Conservation (phyloP, 108 stramenopile species). For the Pseudonitzschia delicatissima region DNA sequence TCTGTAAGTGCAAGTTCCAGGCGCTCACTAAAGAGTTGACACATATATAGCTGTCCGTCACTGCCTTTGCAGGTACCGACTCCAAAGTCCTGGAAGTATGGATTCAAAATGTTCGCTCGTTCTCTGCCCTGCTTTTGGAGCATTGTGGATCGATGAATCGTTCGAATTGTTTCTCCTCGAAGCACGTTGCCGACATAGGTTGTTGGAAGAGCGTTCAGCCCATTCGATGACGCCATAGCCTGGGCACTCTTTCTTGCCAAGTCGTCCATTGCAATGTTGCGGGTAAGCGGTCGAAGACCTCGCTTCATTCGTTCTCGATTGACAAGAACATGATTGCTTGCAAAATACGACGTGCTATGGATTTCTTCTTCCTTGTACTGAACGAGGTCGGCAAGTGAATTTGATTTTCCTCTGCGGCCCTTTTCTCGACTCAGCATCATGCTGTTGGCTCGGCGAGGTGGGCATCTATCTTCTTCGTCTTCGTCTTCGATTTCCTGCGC, state of each 20-base stretch:
- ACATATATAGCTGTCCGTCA: constrained; percentile 39
- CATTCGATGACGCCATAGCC: constrained; percentile 29
- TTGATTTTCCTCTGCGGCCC: constrained; percentile 26
- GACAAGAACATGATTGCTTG: constrained; percentile 42
- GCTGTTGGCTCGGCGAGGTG: constrained; percentile 19
- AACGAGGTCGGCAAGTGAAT: constrained; percentile 24
- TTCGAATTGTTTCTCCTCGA: constrained; percentile 38
- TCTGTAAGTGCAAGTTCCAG: constrained; percentile 28
- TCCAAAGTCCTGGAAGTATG: constrained; percentile 41
- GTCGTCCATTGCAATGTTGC: constrained; percentile 36
- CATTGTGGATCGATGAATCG: constrained; percentile 35
- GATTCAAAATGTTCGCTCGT: constrained; percentile 33
- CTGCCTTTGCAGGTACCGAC: constrained; percentile 33
- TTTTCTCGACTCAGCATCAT: constrained; percentile 36
- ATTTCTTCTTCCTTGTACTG: constrained; percentile 36
- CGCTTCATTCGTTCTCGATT: constrained; percentile 45
- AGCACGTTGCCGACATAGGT: constrained; percentile 39
- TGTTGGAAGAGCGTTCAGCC: constrained; percentile 15
- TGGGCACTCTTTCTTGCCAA: constrained; percentile 30
- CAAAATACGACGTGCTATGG: constrained; percentile 42
- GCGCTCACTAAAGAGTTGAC: constrained; percentile 42
- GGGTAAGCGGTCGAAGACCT: constrained; percentile 27
- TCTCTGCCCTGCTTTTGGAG: constrained; percentile 30
- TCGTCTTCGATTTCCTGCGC: background rate
- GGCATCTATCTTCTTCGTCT: background rate